Evolutionary conservation across 2,329 filamentous ascomycete species (phyloP).

Genomic region (Alternaria longipes): DNA sequence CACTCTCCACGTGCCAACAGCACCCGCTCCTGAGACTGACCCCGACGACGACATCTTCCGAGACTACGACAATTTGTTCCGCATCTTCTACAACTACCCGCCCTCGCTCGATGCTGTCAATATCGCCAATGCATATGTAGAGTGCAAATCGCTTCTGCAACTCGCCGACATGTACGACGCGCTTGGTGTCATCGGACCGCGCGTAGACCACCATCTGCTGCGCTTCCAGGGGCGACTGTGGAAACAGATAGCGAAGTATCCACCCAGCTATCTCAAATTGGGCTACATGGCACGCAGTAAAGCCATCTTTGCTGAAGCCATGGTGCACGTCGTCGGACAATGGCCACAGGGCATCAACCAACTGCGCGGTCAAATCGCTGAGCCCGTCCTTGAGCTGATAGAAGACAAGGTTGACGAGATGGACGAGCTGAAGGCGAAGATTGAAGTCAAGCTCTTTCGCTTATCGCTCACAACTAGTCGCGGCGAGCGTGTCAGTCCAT

Average conservation of each 20-base stretch:
- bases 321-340: conserved; percentile 93
- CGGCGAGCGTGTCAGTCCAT: conserved; percentile 83
- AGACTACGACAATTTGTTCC: conserved; percentile 95
- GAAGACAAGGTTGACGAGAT: conserved; percentile 95
- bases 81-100: conserved; percentile 93
- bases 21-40: conserved; percentile 62
- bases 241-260: conserved; percentile 97
- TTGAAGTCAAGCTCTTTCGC: conserved; percentile 84
- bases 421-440: conserved; percentile 79
- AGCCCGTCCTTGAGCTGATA: conserved; percentile 83
- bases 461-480: conserved; percentile 79
- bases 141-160: conserved; percentile 88
- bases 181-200: conserved; percentile 82
- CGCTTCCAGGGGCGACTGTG: conserved; percentile 91
- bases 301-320: conserved; percentile 77
- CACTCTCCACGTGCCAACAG: conserved; percentile 56
- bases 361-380: conserved; percentile 74
- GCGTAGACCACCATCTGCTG: conserved; percentile 91
- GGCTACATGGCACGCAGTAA: conserved; percentile 86
- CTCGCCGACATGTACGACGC: conserved; percentile 97
- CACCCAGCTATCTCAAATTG: conserved; percentile 88
- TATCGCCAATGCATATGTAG: conserved; percentile 90
- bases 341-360: conserved; percentile 86
- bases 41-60: conserved; percentile 76
- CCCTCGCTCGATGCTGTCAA: conserved; percentile 84